Percentiles rank a stretch among this genome's conserved stretches.
phyloP scores from a whole-genome alignment of 2,329 filamentous ascomycete genomes.

The Eutypa lata region DNA sequence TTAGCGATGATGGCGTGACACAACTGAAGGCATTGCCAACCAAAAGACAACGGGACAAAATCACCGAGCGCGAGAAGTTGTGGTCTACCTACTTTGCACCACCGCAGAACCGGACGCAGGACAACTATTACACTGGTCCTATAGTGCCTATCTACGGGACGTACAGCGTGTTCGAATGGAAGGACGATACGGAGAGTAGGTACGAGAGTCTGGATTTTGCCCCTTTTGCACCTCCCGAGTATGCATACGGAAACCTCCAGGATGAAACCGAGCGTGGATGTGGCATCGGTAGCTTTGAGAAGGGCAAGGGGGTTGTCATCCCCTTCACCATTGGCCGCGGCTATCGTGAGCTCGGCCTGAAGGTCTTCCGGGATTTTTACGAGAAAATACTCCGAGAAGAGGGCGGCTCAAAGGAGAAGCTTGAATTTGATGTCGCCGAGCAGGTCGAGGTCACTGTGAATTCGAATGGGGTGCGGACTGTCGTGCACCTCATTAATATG shows the following conservation, averaged over 20 bases:
- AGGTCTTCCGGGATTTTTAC: neutral
- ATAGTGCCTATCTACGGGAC: conserved; percentile 9
- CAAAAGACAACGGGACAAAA: neutral
- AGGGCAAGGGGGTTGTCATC: neutral
- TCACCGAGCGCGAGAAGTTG: neutral
- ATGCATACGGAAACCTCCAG: neutral
- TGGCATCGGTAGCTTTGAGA: neutral
- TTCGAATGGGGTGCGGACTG: neutral
- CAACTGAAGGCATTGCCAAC: neutral
- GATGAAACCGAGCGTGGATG: neutral
- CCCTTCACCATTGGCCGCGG: neutral
- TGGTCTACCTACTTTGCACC: neutral
- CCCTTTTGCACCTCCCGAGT: neutral
- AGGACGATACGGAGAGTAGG: conserved; percentile 1
- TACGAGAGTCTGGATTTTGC: conserved; percentile 5
- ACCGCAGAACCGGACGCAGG: neutral
- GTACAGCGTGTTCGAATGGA: conserved; percentile 11
- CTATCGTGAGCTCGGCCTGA: neutral
- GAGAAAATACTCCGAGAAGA: neutral
- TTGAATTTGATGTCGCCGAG: neutral
- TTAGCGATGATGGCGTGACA: neutral
- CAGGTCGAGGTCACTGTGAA: neutral
- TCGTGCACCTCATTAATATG: conserved; percentile 1
- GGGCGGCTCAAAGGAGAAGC: neutral
- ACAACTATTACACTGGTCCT: conserved; percentile 9